These are phyloP conservation scores for Sicyos baderoa DNA, from an alignment of 306 rosid genomes.

Conservation along the genomic window DNA sequence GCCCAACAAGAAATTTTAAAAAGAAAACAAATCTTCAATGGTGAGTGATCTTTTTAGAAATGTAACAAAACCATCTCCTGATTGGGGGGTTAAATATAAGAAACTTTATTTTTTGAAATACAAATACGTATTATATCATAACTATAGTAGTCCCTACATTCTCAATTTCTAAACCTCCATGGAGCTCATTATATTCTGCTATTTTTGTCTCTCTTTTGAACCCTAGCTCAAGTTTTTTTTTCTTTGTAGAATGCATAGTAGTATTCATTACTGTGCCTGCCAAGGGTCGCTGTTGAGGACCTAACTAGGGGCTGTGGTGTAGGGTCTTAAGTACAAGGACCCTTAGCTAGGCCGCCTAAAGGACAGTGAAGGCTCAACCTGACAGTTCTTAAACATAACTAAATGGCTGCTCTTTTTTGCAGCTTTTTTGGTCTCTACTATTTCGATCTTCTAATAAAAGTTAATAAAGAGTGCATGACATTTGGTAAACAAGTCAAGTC, in stretches of 20 bases:
- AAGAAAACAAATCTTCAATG: no score
- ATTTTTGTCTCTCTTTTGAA: conserved; percentile 3
- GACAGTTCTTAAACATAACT: conserved; percentile 1
- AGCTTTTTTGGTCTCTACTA: not conserved
- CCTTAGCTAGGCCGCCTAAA: conserved; percentile 7
- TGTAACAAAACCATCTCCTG: no score
- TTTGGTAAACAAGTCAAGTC: conserved; percentile 8
- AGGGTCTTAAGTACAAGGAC: conserved; percentile 5
- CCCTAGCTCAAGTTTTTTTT: not conserved
- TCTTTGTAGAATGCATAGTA: not conserved
- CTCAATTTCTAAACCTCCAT: not conserved
- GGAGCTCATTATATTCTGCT: not conserved
- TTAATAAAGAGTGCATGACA: not conserved
- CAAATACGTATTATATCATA: no score
- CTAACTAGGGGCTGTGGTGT: conserved; percentile 14
- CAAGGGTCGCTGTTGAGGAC: conserved; percentile 4
- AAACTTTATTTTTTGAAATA: not conserved
- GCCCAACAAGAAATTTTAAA: not conserved
- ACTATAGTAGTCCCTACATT: no score
- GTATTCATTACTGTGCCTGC: conserved; percentile 3
- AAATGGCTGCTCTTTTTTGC: conserved; percentile 6
- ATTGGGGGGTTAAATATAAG: conserved; percentile 4
- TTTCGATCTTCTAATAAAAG: not conserved
- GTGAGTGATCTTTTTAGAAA: no score
- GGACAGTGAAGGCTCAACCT: not conserved